Evolutionary conservation across 441 rosid genomes (phyloP).

Genomic region (Flueggea neowawraea): DNA sequence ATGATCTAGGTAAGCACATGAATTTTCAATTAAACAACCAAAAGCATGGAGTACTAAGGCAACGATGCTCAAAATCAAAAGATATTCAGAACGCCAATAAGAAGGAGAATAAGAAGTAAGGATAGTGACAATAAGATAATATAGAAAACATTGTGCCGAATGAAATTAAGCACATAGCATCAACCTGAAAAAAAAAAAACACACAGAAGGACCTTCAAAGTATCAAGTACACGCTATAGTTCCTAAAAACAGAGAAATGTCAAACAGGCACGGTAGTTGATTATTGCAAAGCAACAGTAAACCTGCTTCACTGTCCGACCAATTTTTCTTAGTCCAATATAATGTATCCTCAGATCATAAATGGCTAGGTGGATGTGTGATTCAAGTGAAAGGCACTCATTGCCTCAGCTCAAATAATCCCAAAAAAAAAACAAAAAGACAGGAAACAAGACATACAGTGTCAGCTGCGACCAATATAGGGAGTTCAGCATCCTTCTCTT

Average conservation of each 20-base stretch:
- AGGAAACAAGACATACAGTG: constrained; percentile 53
- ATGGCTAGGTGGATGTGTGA: constrained; percentile 27
- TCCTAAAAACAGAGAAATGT: too few relatives aligned
- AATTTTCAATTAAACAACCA: constrained; percentile 15
- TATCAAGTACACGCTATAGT: too few relatives aligned
- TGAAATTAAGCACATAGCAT: not conserved
- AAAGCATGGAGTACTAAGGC: constrained; percentile 12
- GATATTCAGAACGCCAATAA: not conserved
- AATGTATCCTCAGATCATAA: constrained; percentile 35
- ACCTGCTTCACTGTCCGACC: not conserved
- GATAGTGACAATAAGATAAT: not conserved
- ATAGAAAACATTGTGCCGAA: not conserved
- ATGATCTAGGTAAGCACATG: constrained; percentile 21
- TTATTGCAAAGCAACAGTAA: not conserved
- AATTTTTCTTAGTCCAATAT: constrained; percentile 1
- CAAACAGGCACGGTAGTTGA: too few relatives aligned
- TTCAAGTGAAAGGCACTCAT: constrained; percentile 3
- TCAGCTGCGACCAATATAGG: constrained; percentile 64
- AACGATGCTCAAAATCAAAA: not conserved
- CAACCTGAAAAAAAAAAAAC: not conserved
- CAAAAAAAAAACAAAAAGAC: constrained; percentile 1
- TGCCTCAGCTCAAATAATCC: constrained; percentile 9
- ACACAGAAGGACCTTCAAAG: too few relatives aligned
- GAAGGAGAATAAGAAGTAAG: not conserved
- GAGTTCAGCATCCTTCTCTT: constrained; percentile 32